Base-by-base conservation (phyloP, 2,329 filamentous ascomycete species). In the Colletotrichum shisoi region DNA sequence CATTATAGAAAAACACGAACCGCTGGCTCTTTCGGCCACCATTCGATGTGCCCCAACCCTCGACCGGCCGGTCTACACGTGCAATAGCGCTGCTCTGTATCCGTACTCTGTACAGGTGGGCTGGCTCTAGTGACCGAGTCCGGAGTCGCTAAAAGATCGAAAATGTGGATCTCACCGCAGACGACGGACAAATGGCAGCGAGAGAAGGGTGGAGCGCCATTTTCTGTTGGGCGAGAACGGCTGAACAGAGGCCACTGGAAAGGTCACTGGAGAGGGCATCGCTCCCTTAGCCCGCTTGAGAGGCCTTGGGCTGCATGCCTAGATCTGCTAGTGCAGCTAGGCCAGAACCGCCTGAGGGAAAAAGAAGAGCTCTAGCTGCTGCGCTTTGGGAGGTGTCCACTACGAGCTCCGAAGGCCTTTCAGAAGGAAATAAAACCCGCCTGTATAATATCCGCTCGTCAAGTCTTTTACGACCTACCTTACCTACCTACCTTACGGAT, bases 191-290 rank as follows among this genome's bases (percentile, higher is more conserved):
- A 56, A 56, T 56, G 6, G 19, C 37, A 42, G 19, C 52, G 19
- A 17, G 4, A 8, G 42, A 21, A 37, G 42, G 31, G 65, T 57
- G 65, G 65, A 37, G 61, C 39, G 61, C 42, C 44, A 39, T 34
- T 45, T 52, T 68, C 56, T 60, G 49, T 60, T 60, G 49, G 65
- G 62, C 56, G 61, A 64, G 64, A 67, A 44, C 63, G 34, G 57
- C 63, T 57, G 21, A 48, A 19, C 17, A 42, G 34, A 44, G 34
- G 19, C 39, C 48, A 49, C 49, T 37, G 34, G 37, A 8, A 8
- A 34, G 31, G 31, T 34, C 31, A 34, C 31, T 34, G 31, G 31
- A 34, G 31, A 45, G 51, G 31, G 42, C 60, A n/a, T 51, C 42
- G 52, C 54, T 57, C 27, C 42, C 51, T 56, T 34, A 34, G 31